These are phyloP conservation scores for Lasiodiplodia gonubiensis DNA, from an alignment of 2,329 filamentous ascomycete genomes.

Conservation along the genomic window DNA sequence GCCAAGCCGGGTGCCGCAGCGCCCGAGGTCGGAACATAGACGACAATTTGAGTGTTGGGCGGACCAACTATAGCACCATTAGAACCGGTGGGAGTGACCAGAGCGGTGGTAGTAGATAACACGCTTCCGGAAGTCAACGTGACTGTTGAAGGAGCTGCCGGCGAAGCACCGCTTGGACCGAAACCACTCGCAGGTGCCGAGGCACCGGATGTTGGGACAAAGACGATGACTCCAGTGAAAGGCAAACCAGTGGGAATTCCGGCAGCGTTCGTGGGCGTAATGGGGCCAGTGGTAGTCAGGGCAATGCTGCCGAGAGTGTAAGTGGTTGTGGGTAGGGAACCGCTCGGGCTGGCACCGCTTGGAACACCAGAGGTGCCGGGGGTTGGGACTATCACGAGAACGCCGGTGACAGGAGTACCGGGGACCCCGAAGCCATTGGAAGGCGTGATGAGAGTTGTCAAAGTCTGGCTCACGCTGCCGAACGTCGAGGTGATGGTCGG, in stretches of 20 bases:
- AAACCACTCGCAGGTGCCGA: neutral
- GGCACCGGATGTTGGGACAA: neutral
- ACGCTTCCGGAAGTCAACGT: neutral
- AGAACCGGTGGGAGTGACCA: no score
- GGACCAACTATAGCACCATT: neutral
- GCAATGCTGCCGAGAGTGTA: neutral
- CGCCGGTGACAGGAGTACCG: neutral
- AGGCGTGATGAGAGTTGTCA: no score
- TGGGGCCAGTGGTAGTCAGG: neutral
- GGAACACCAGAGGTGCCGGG: neutral
- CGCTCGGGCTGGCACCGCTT: no score
- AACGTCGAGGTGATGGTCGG: no score
- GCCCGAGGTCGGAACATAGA: neutral
- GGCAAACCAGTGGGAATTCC: neutral
- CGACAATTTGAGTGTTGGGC: neutral
- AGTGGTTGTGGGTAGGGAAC: neutral
- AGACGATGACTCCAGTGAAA: neutral
- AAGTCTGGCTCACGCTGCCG: no score
- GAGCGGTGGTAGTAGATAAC: neutral
- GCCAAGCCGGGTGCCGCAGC: no score
- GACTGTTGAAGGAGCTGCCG: neutral
- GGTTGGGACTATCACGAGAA: neutral
- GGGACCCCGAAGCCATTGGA: no score
- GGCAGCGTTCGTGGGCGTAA: neutral
- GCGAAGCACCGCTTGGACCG: no score